Evolutionary conservation across 2,329 filamentous ascomycete genomes (phyloP).

Genomic region (Hymenoscyphus linearis): DNA sequence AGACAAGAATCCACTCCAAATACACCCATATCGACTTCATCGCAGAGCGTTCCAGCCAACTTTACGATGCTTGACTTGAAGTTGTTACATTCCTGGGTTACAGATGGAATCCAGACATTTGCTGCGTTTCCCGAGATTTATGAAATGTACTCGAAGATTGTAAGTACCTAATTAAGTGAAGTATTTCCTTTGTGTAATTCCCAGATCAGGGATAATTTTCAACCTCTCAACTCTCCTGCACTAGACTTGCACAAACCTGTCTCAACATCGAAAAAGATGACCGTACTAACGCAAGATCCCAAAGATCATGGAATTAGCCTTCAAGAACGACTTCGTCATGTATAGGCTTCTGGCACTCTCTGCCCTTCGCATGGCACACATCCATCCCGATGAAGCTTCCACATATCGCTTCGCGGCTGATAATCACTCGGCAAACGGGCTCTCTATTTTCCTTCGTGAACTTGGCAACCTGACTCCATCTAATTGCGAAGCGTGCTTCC

Average conservation of each 20-base stretch:
- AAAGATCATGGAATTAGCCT: conserved; percentile 17
- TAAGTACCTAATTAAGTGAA: conserved; percentile 5
- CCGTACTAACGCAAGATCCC: no score
- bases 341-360: conserved; percentile 34
- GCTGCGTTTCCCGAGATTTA: conserved; percentile 11
- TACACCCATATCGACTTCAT: conserved; percentile 1
- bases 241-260: no score
- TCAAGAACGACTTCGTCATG: conserved; percentile 33
- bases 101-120: conserved; percentile 30
- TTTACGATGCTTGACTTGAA: conserved; percentile 38
- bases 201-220: no score
- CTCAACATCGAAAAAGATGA: no score
- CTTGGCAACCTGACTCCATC: conserved; percentile 42
- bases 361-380: conserved; percentile 34
- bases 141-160: conserved; percentile 22
- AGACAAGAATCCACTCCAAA: background rate
- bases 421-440: conserved; percentile 29
- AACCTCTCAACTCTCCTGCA: no score
- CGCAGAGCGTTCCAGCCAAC: background rate
- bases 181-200: no score
- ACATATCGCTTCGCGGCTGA: conserved; percentile 29
- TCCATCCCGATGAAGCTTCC: conserved; percentile 18
- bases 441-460: conserved; percentile 31
- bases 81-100: conserved; percentile 40
- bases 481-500: conserved; percentile 31